Evolutionary conservation across 1,284 basidiomycete species (phyloP).

Genomic region (Cutaneotrichosporon sp.): DNA sequence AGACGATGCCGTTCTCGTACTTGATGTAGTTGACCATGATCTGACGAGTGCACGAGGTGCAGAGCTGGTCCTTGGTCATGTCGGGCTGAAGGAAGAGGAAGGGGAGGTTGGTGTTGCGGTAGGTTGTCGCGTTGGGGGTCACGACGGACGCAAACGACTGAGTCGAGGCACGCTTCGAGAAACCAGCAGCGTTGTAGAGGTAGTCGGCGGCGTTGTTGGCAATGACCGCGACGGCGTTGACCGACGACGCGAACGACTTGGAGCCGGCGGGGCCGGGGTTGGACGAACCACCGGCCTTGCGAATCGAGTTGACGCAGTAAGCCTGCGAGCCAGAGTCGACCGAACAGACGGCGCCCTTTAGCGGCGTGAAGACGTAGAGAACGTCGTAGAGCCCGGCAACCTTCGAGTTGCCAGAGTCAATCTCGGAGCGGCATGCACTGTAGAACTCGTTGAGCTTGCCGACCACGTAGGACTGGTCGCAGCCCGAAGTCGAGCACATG

Average conservation of each 20-base stretch:
- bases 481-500: slow-evolving; percentile 62
- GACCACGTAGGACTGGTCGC: slow-evolving; percentile 63
- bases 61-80: slow-evolving; percentile 61
- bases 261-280: slow-evolving; percentile 19
- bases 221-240: neutral
- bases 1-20: slow-evolving; percentile 68
- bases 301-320: slow-evolving; percentile 63
- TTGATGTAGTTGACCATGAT: slow-evolving; percentile 71
- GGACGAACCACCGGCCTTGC: slow-evolving; percentile 28
- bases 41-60: slow-evolving; percentile 74
- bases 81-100: slow-evolving; percentile 72
- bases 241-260: neutral
- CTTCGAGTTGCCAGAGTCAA: slow-evolving; percentile 54
- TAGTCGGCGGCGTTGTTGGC: slow-evolving; percentile 40
- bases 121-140: slow-evolving; percentile 68
- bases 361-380: slow-evolving; percentile 68
- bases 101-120: slow-evolving; percentile 63
- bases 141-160: slow-evolving; percentile 34
- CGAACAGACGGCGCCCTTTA: slow-evolving; percentile 67
- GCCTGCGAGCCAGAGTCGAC: slow-evolving; percentile 64
- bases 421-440: slow-evolving; percentile 65
- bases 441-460: slow-evolving; percentile 67
- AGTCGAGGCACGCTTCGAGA: slow-evolving; percentile 31
- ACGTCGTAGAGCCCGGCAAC: slow-evolving; percentile 72
- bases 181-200: slow-evolving; percentile 40